These are phyloP conservation scores for Lasiosphaeria miniovina DNA, from an alignment of 495 filamentous ascomycete species.

Conservation along the genomic window DNA sequence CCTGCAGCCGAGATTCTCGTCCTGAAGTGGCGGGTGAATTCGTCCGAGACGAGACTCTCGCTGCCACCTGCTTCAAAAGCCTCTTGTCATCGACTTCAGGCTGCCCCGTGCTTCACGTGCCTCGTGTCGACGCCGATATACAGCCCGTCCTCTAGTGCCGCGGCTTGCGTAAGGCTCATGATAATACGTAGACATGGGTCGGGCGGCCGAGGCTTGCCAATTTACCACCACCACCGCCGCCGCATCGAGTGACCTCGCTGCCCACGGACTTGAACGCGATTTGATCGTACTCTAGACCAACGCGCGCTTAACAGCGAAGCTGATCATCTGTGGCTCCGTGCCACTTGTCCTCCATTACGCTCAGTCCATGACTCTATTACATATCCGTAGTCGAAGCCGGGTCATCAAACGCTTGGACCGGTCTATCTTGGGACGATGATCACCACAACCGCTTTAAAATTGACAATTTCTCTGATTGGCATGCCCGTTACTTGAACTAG, in stretches of 20 bases:
- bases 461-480: background rate
- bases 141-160: too few species aligned
- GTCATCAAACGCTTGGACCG: background rate
- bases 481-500: background rate
- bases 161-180: too few species aligned
- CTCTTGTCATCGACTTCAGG: background rate
- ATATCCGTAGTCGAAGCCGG: background rate
- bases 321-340: background rate
- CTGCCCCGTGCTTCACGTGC: too few species aligned
- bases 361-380: background rate
- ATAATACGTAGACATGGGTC: too few species aligned
- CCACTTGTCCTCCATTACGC: background rate
- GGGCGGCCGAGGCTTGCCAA: too few species aligned
- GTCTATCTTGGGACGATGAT: background rate
- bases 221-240: too few species aligned
- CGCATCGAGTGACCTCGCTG: too few species aligned
- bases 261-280: too few species aligned
- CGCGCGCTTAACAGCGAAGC: too few species aligned
- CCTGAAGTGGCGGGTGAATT: background rate
- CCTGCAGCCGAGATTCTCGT: background rate
- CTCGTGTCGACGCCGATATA: too few species aligned
- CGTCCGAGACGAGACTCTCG: background rate
- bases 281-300: too few species aligned
- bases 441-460: background rate
- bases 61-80: background rate